Percentiles rank a stretch among this genome's conserved stretches.
phyloP scores from a whole-genome alignment of 441 rosid species.

The Monsonia emarginata region DNA sequence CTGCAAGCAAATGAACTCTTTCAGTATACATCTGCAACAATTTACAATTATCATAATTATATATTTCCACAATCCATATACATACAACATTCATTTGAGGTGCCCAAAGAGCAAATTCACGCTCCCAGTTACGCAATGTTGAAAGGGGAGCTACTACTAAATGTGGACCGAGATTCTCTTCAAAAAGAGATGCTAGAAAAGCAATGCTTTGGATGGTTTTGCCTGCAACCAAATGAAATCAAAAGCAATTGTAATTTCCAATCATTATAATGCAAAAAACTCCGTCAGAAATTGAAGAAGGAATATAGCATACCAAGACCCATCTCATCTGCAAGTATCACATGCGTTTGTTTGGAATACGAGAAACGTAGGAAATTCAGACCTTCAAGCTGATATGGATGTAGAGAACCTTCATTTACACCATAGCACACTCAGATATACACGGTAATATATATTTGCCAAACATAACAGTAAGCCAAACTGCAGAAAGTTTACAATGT shows the following conservation, averaged over 20 bases:
- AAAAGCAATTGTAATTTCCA: conserved; percentile 11
- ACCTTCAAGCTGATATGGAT: conserved; percentile 97
- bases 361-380: conserved; percentile 89
- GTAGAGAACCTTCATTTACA: conserved; percentile 66
- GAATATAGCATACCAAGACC: conserved; percentile 60
- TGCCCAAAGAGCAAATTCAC: conserved; percentile 96
- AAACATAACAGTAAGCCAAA: conserved; percentile 12
- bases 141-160: conserved; percentile 98
- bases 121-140: conserved; percentile 94
- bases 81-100: conserved; percentile 97
- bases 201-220: conserved; percentile 99
- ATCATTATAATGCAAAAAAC: conserved; percentile 14
- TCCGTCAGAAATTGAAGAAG: conserved; percentile 1
- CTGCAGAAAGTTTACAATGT: conserved; percentile 18
- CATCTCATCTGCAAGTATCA: conserved; percentile 99
- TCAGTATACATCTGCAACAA: conserved; percentile 12
- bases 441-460: conserved; percentile 12
- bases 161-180: conserved; percentile 55
- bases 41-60: conserved; percentile 4
- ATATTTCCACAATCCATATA: conserved; percentile 11
- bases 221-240: conserved; percentile 40
- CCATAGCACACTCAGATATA: conserved; percentile 6
- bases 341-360: conserved; percentile 95
- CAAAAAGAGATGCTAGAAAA: conserved; percentile 82
- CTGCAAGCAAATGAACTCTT: conserved; percentile 31